Percentiles rank a stretch among this genome's conserved stretches.
Evolutionary conservation across 305 asterid genomes (phyloP).

Genomic region (Fraxinus platypoda): DNA sequence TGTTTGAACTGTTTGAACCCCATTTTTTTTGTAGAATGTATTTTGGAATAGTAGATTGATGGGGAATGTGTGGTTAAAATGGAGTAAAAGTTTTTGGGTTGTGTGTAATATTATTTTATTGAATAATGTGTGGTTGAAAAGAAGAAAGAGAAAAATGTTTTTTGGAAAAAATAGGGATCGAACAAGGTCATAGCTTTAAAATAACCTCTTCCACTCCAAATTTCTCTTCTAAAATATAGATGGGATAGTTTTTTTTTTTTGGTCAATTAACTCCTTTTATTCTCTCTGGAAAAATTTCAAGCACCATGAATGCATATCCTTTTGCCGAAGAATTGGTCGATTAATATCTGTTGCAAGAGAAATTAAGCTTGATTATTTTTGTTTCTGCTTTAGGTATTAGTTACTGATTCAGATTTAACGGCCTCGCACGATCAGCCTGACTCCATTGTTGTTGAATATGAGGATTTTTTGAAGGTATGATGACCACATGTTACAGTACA

Average conservation of each 20-base stretch:
- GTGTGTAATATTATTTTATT: too few species aligned
- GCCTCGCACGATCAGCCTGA: conserved; percentile 40
- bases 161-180: too few species aligned
- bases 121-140: too few species aligned
- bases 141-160: too few species aligned
- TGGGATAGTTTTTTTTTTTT: background rate
- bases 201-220: background rate
- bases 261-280: conserved; percentile 2
- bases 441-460: conserved; percentile 63
- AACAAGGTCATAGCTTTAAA: background rate
- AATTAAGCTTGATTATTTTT: conserved; percentile 8
- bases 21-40: too few species aligned
- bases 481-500: background rate
- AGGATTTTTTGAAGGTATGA: conserved; percentile 76
- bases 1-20: too few species aligned
- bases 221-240: background rate
- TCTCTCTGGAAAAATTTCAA: background rate
- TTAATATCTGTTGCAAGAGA: background rate
- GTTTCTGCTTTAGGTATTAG: conserved; percentile 43
- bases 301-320: background rate
- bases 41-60: too few species aligned
- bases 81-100: too few species aligned
- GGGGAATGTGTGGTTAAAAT: too few species aligned
- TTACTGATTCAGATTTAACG: conserved; percentile 45
- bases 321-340: background rate